Base-by-base conservation (phyloP, 768 basidiomycete species). In the Leccinellum luteum region DNA sequence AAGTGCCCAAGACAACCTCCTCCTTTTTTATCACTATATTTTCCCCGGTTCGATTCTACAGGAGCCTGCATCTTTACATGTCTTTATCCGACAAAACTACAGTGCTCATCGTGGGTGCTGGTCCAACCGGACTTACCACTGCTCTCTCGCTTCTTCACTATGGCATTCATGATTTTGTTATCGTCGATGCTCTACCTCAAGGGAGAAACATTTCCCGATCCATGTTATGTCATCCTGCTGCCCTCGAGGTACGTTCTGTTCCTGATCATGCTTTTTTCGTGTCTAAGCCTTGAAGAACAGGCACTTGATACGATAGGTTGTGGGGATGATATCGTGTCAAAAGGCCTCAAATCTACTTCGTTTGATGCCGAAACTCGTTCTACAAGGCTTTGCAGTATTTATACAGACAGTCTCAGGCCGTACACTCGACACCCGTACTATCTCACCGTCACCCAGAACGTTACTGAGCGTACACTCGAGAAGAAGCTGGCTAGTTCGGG, bases 21-120 rank as follows among this genome's bases (percentile, higher is more conserved):
- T 6, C 27, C 27, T 27, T 6, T 27, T 28, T 28, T 4, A 25
- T 31, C 30, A 31, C 10, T 28, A 1, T 12, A 31, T 12, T 31
- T 12, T 31, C 5, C 9, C 1, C 30, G 9, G 30, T 31, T 31
- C 10, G 9, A 31, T 12, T 31, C 9, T 31, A 31, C 30, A 31
- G 30, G 9, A 10, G 30, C 10, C 30, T 31, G 30, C 10, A 10
- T 31, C 30, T 31, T 12, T 5, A 3, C 32, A 61, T 61, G 60
- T 63, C 72, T 27, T 63, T 76, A 19, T 76, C 77, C 0, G 48
- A 60, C 2, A 64, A 54, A 47, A 77, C 79, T 3, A 76, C 76
- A 21, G 67, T 81, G 28, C 75, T 82, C 49, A 73, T 84, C 28
- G 76, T 83, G 8, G 81, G 80, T 28, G 79, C 79, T 21, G 81